These are phyloP conservation scores for Allomyces arbusculus DNA, from an alignment of 192 early-diverging fungal genomes.

Conservation along the genomic window DNA sequence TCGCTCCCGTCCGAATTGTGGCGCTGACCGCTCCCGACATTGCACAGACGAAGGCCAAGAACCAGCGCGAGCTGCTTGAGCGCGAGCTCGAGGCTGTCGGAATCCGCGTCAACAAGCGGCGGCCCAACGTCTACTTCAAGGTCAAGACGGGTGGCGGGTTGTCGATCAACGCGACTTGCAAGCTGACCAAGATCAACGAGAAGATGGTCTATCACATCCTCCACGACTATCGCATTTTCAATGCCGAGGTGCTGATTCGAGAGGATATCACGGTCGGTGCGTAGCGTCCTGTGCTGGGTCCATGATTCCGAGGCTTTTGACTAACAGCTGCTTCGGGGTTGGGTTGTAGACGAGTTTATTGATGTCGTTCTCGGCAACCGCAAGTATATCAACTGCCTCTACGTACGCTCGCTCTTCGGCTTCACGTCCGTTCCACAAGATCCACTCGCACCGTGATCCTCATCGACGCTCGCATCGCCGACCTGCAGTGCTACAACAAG, in stretches of 20 bases:
- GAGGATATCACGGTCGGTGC: constrained; percentile 68
- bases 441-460: too few relatives aligned
- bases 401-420: background rate
- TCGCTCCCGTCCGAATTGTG: too few relatives aligned
- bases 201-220: constrained; percentile 83
- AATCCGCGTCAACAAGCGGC: constrained; percentile 90
- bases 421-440: too few relatives aligned
- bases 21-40: too few relatives aligned
- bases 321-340: too few relatives aligned
- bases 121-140: constrained; percentile 82
- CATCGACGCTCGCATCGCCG: too few relatives aligned
- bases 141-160: constrained; percentile 95
- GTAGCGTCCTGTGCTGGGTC: background rate
- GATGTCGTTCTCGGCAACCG: constrained; percentile 93
- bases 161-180: constrained; percentile 76
- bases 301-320: background rate
- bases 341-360: constrained; percentile 71
- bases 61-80: constrained; percentile 87
- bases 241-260: constrained; percentile 41
- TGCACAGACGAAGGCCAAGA: constrained; percentile 49
- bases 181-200: constrained; percentile 67
- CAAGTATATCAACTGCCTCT: constrained; percentile 87
- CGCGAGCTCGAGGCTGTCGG: constrained; percentile 92
- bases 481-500: constrained; percentile 57
- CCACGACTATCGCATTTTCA: constrained; percentile 64